Percentiles rank a stretch among this genome's conserved stretches.
Evolutionary conservation across 1,284 basidiomycete species (phyloP).

Genomic region (Papiliotrema flavescens): DNA sequence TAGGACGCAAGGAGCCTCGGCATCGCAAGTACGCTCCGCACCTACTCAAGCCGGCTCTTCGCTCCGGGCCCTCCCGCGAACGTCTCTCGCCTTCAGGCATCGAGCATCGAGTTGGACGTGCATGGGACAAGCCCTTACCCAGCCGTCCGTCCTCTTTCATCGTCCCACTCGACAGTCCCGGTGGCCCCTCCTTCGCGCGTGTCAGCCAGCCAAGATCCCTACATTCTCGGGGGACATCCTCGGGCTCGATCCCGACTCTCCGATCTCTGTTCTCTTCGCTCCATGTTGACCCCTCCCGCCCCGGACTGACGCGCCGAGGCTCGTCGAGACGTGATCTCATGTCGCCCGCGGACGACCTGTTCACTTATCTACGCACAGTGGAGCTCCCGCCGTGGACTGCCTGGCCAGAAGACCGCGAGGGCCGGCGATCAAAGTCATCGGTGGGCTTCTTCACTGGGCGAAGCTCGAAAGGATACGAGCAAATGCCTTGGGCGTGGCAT

Average conservation of each 20-base stretch:
- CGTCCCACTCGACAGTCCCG: background rate
- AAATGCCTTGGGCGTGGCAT: constrained; percentile 36
- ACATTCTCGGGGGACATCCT: background rate
- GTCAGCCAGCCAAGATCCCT: background rate
- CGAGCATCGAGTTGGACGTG: background rate
- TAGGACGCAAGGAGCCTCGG: constrained; percentile 32
- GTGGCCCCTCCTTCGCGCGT: background rate
- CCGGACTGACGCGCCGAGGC: background rate
- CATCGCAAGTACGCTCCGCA: constrained; percentile 29
- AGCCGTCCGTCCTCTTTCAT: constrained; percentile 4
- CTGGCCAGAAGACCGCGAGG: constrained; percentile 25
- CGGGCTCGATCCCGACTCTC: constrained; percentile 1
- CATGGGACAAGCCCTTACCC: background rate
- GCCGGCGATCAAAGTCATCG: background rate
- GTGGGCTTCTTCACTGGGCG: background rate
- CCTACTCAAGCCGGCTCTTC: constrained; percentile 33
- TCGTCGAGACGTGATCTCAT: constrained; percentile 1
- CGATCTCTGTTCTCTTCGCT: constrained; percentile 32
- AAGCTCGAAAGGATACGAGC: constrained; percentile 22
- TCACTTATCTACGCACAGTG: constrained; percentile 28
- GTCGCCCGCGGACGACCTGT: constrained; percentile 35
- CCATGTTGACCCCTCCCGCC: constrained; percentile 11
- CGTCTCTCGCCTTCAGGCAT: background rate
- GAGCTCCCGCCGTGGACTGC: constrained; percentile 28
- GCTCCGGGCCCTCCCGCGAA: constrained; percentile 4